Conservation (phyloP, 441 rosid species). For the Eutrema salsugineum region DNA sequence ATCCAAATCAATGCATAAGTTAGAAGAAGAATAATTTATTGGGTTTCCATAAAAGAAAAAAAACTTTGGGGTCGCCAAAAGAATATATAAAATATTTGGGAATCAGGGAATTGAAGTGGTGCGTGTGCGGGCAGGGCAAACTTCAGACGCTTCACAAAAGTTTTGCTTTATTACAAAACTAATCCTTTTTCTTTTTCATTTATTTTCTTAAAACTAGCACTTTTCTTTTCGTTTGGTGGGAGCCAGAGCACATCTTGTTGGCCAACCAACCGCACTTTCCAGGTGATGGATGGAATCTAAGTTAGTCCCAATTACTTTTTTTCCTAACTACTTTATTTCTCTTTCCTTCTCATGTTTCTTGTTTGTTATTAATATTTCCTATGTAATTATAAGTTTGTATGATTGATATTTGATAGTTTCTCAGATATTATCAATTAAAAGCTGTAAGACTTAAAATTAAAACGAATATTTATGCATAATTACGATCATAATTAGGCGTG, state of each 20-base stretch:
- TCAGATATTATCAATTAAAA: neutral
- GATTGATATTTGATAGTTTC: neutral
- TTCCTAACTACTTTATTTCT: neutral
- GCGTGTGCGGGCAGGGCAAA: neutral
- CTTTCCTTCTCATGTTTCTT: neutral
- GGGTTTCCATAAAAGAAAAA: slow-evolving; percentile 23
- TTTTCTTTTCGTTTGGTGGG: slow-evolving; percentile 6
- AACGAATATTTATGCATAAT: no score
- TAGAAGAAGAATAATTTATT: slow-evolving; percentile 13
- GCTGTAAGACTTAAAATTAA: no score
- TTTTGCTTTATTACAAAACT: slow-evolving; percentile 25
- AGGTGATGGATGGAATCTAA: slow-evolving; percentile 24
- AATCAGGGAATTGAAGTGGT: slow-evolving; percentile 14
- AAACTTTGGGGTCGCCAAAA: slow-evolving; percentile 1
- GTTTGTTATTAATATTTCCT: neutral
- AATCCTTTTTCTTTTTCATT: slow-evolving; percentile 5
- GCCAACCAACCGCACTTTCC: slow-evolving; percentile 29
- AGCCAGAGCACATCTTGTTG: slow-evolving; percentile 28
- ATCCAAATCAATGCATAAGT: slow-evolving; percentile 1
- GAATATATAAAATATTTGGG: slow-evolving; percentile 11
- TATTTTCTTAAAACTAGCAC: neutral
- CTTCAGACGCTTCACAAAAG: neutral
- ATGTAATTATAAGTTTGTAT: neutral
- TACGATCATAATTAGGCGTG: neutral
- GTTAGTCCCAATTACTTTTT: neutral